Base-by-base conservation (phyloP, 2,329 filamentous ascomycete genomes). In the Helotiales sp. region DNA sequence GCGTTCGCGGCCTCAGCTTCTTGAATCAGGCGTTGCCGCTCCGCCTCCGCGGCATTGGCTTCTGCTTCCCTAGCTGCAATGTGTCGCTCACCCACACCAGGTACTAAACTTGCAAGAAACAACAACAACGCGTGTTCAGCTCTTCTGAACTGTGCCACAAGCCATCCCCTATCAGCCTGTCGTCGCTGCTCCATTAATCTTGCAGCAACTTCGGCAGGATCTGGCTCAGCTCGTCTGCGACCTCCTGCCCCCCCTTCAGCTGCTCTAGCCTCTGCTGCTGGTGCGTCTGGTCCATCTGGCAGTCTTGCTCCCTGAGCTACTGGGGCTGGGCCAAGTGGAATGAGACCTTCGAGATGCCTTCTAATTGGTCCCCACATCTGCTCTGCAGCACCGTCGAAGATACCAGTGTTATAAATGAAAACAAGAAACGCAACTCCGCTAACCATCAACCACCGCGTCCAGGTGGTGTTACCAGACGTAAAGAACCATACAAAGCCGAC, bases 71-170 rank as follows among this genome's bases (percentile, higher is more conserved):
- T 62, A 22, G 69, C 69, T 29, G 69, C 68, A 54, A 88, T 87
- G 60, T 88, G 85, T 49, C 84, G 75, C 71, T 88, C 85, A 0
- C 84, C 84, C 24, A 88, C 79, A 9, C 85, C 85, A 1, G 85
- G 85, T 1, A 85, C 83, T 59, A 88, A 79, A 67, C 85, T 88
- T 19, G 85, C 85, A 22, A 88, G 73, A 66, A 88, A 88, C 24
- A 88, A 74, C 15, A 88, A 77, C 0, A 81, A 77, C 17, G 84
- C 81, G 61, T 85, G 79, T 71, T 88, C 84, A 6, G 83, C 66
- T 10, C 82, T 75, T 56, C 84, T 76, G 5, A 81, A 70, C 55
- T 81, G 79, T 51, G 78, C 71, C 59, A 78, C 67, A 5, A 84
- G 64, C 79, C 81, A 80, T 47, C 75, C 76, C 8, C 73, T 75